These are phyloP conservation scores for Porcisia deanei DNA, from an alignment of 208 protist species.

Conservation along the genomic window DNA sequence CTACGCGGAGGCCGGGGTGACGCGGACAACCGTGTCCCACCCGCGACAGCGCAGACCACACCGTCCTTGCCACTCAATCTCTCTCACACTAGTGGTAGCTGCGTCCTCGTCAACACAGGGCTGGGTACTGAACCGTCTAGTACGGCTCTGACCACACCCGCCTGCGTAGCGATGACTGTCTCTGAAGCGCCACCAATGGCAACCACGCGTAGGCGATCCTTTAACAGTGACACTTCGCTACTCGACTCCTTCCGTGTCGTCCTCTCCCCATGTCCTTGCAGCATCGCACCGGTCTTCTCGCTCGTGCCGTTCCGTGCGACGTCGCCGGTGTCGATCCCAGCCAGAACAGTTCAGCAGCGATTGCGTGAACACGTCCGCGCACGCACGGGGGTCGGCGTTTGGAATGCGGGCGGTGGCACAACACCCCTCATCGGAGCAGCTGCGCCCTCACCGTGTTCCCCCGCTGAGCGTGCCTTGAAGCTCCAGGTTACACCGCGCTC, in stretches of 20 bases:
- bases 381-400: not conserved
- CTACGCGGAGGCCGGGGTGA: not conserved
- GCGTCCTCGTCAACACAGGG: not conserved
- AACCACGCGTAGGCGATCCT: not conserved
- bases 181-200: not conserved
- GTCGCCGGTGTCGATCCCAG: conserved; percentile 10
- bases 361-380: conserved; percentile 8
- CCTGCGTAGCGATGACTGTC: not conserved
- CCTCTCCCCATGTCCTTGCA: conserved; percentile 40
- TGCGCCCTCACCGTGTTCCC: not conserved
- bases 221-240: not conserved
- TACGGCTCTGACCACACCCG: no score
- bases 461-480: not conserved
- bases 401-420: not conserved
- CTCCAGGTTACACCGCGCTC: not conserved
- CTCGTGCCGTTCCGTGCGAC: conserved; percentile 26
- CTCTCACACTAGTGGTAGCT: not conserved
- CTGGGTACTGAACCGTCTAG: not conserved
- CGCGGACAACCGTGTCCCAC: no score
- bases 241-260: conserved; percentile 30
- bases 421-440: not conserved
- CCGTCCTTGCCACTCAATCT: not conserved
- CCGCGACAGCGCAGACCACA: not conserved
- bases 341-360: conserved; percentile 12
- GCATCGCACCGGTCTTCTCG: conserved; percentile 37